Evolutionary conservation across 345 rosid species (phyloP).

Genomic region (Ailanthus altissimus): DNA sequence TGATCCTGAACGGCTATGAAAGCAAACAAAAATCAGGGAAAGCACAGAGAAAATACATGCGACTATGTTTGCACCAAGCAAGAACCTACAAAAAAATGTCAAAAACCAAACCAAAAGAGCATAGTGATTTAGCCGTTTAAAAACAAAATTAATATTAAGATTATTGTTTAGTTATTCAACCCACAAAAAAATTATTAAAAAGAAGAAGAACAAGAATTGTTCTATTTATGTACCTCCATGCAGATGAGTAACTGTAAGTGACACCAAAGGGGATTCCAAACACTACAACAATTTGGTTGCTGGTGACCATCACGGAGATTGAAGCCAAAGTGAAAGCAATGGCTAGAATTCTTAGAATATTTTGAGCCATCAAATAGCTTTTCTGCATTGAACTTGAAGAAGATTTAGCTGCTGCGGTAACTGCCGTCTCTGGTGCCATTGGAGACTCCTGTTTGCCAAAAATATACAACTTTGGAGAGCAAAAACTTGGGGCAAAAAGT

Average conservation of each 20-base stretch:
- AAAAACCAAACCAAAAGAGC: not conserved
- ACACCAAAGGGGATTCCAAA: constrained; percentile 34
- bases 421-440: constrained; percentile 3
- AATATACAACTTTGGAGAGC: not conserved
- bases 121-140: not conserved
- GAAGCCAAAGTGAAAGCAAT: constrained; percentile 41
- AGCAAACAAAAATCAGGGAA: constrained; percentile 39
- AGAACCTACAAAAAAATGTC: constrained; percentile 43
- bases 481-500: too few species aligned
- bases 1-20: constrained; percentile 27
- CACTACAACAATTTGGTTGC: constrained; percentile 26
- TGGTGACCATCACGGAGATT: constrained; percentile 37
- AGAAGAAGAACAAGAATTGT: not conserved
- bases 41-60: constrained; percentile 43
- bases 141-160: not conserved
- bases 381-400: constrained; percentile 6
- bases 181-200: not conserved
- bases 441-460: not conserved
- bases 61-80: constrained; percentile 40
- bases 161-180: not conserved
- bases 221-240: constrained; percentile 37
- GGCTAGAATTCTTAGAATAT: constrained; percentile 41
- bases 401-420: constrained; percentile 11
- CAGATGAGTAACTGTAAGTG: constrained; percentile 42
- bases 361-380: constrained; percentile 36